A percentile compares a stretch with the other conserved stretches of the same genome.
Evolutionary conservation across 768 basidiomycete genomes (phyloP).

Genomic region (Naganishia vishniacii): DNA sequence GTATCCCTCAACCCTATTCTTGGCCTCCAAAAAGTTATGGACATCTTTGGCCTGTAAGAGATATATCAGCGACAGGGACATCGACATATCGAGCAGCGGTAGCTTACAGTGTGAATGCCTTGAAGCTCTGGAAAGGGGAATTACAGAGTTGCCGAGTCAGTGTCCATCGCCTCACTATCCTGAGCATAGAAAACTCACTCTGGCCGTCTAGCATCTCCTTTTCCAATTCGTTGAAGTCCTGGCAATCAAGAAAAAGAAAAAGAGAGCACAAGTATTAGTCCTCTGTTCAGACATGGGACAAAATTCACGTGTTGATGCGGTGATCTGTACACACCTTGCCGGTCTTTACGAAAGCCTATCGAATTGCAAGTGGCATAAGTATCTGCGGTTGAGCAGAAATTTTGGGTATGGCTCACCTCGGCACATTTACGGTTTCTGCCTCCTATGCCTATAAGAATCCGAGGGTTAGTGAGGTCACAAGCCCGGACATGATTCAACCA

Average conservation of each 20-base stretch:
- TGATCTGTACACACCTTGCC: slow-evolving; percentile 44
- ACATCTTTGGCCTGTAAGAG: slow-evolving; percentile 48
- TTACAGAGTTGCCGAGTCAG: not conserved
- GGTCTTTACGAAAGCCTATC: slow-evolving; percentile 51
- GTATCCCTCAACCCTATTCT: slow-evolving; percentile 49
- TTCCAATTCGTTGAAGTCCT: slow-evolving; percentile 52
- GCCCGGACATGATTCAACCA: slow-evolving; percentile 18
- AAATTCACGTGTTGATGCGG: slow-evolving; percentile 15
- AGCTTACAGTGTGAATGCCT: slow-evolving; percentile 48
- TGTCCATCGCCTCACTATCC: not conserved
- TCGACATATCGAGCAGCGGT: not conserved
- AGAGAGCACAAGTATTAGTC: no score
- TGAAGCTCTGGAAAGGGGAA: slow-evolving; percentile 44
- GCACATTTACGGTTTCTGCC: slow-evolving; percentile 39
- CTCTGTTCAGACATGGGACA: no score
- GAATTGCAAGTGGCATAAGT: slow-evolving; percentile 23
- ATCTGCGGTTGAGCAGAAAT: no score
- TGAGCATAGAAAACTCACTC: slow-evolving; percentile 36
- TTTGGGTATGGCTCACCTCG: slow-evolving; percentile 24
- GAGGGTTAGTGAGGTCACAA: not conserved
- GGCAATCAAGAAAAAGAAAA: not conserved
- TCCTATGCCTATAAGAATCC: slow-evolving; percentile 35
- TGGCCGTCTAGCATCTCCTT: slow-evolving; percentile 53
- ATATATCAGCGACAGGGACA: not conserved
- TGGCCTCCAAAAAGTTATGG: slow-evolving; percentile 50